A percentile compares a stretch with the other conserved stretches of the same genome.
These are phyloP conservation scores for Neurospora tetrasperma DNA, from an alignment of 495 filamentous ascomycete genomes.

Conservation along the genomic window DNA sequence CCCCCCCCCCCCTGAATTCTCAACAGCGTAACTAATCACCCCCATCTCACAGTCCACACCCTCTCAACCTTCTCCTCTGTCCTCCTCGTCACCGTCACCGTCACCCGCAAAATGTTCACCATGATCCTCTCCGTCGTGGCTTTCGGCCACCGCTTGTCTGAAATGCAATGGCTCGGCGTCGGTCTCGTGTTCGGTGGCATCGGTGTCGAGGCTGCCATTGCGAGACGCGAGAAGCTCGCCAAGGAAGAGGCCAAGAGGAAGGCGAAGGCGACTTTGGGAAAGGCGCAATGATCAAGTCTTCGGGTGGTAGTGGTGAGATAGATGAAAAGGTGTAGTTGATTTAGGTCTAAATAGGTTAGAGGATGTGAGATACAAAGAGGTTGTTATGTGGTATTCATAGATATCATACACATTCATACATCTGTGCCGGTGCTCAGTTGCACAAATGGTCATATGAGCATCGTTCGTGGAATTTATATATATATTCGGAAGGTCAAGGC, in stretches of 20 bases:
- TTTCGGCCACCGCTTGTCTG: constrained; percentile 78
- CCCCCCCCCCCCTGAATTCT: too few species aligned
- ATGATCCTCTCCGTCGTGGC: constrained; percentile 94
- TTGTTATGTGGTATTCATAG: not conserved
- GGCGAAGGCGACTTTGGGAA: constrained; percentile 30
- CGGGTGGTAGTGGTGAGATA: too few species aligned
- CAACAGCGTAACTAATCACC: too few species aligned
- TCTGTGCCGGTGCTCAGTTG: not conserved
- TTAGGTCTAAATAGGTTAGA: not conserved
- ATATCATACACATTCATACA: not conserved
- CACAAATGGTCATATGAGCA: not conserved
- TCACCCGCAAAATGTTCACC: constrained; percentile 96
- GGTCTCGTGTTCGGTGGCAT: constrained; percentile 90
- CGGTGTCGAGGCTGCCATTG: constrained; percentile 77
- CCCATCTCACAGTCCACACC: constrained; percentile 58
- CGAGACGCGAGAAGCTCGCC: constrained; percentile 69
- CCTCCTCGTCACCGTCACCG: constrained; percentile 89
- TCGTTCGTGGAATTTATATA: not conserved
- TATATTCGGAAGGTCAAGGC: not conserved
- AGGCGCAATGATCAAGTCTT: constrained; percentile 16
- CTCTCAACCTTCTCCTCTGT: constrained; percentile 83
- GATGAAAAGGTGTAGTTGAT: not conserved
- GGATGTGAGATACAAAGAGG: not conserved
- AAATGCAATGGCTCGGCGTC: constrained; percentile 85
- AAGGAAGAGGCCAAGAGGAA: constrained; percentile 60